Evolutionary conservation across 129 eudicot species (phyloP), one percentile per base, ranked within the genome.

Genomic region (Helianthus tuberosus): DNA sequence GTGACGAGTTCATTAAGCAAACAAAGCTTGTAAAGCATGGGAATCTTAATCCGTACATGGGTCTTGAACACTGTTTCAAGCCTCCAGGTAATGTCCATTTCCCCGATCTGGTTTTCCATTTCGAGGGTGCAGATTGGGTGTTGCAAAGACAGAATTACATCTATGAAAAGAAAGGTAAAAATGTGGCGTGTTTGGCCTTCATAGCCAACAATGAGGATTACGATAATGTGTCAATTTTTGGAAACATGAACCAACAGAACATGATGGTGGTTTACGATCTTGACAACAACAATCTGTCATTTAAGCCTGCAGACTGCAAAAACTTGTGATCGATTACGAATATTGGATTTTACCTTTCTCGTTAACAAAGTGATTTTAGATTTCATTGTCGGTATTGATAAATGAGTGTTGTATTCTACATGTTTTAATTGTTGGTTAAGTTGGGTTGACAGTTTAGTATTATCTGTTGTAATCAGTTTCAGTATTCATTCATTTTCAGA

Each of bases 181-280:
- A 17, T 0, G 43, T 60, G 50, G 55, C 72, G 29, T 87, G 89
- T 75, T 79, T 87, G 54, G 86, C 83, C 3, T 66, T 87, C 81
- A 81, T 76, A 35, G 80, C 73, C 25, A 73, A 85, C 0, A 16
- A 44, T 8, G 64, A 52, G 1, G 39, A 46, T 32, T 52, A 52
- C 38, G 65, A 78, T 15, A 3, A 20, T 2, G 17, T 84, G 61
- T 81, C 85, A n/a, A 81, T 86, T 7, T 54, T 86, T 20, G 88
- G 91, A 23, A 87, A 81, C 73, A 48, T 87, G 58, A 86, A 84
- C 68, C 92, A 84, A 68, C 86, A 84, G 71, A 84, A 84, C 69
- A 46, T 81, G 61, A 62, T 84, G 79, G 81, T 81, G 52, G 32
- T 84, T 49, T 77, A 79, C 49, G 85, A 87, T 76, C 86, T 87